phyloP scores from a whole-genome alignment of 257 asterid species.

The Ballota nigra region DNA sequence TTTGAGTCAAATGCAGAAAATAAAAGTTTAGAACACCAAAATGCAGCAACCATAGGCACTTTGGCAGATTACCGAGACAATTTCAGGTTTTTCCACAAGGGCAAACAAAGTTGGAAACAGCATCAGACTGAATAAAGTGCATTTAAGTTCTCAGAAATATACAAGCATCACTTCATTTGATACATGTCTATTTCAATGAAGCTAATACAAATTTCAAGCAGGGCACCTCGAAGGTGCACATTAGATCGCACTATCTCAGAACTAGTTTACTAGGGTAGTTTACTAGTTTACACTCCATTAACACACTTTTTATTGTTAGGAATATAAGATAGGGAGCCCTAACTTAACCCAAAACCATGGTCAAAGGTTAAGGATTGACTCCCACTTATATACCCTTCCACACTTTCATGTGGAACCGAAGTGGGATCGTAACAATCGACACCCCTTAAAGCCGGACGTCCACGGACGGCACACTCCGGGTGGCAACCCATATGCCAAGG shows the following conservation, averaged over 20 bases:
- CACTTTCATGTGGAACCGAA: too few relatives aligned
- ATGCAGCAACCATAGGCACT: background rate
- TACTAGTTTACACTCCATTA: background rate
- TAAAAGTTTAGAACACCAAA: constrained; percentile 7
- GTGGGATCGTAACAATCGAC: too few relatives aligned
- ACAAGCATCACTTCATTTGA: background rate
- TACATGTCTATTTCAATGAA: constrained; percentile 4
- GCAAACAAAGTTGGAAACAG: background rate
- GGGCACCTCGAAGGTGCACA: background rate
- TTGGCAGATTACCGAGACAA: constrained; percentile 7
- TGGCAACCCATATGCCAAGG: too few relatives aligned
- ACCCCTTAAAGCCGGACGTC: too few relatives aligned
- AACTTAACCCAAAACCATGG: too few relatives aligned
- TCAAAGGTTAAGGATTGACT: too few relatives aligned
- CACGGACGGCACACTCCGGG: too few relatives aligned
- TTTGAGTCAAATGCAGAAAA: background rate
- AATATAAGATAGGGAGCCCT: too few relatives aligned
- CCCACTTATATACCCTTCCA: too few relatives aligned
- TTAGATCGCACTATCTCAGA: background rate
- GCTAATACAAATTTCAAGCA: constrained; percentile 4
- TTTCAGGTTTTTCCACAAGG: background rate
- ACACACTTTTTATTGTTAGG: too few relatives aligned
- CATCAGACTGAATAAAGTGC: background rate
- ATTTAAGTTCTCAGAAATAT: background rate
- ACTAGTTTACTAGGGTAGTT: background rate